Evolutionary conservation across 345 rosid genomes (phyloP).

Genomic region (Salix koriyanagi): DNA sequence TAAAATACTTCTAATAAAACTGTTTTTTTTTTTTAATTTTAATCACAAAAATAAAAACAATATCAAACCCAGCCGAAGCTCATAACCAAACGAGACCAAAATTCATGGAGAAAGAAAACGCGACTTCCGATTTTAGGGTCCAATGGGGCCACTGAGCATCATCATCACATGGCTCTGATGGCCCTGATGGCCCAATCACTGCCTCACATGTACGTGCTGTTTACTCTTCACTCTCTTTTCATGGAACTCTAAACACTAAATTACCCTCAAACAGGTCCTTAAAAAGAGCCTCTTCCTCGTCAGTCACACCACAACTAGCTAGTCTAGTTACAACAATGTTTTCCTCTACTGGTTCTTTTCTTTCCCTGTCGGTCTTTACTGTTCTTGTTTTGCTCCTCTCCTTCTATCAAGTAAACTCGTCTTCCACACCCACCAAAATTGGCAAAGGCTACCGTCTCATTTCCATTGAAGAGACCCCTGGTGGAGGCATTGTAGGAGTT

Average conservation of each 20-base stretch:
- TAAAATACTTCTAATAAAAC: no score
- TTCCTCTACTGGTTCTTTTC: background rate
- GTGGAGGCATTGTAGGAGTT: constrained; percentile 67
- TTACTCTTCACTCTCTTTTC: background rate
- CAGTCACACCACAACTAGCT: background rate
- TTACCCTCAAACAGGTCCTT: background rate
- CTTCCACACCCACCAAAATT: constrained; percentile 40
- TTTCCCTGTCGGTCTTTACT: background rate
- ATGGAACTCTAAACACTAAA: background rate
- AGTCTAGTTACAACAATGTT: constrained; percentile 8
- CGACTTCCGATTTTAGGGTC: background rate
- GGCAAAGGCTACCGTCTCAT: constrained; percentile 87
- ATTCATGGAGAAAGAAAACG: background rate
- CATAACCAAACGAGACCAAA: background rate
- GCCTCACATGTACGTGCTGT: constrained; percentile 1
- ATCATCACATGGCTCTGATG: constrained; percentile 6
- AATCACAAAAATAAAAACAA: no score
- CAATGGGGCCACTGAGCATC: background rate
- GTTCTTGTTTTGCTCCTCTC: constrained; percentile 33
- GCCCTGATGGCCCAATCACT: background rate
- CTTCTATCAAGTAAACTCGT: constrained; percentile 24
- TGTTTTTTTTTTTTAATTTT: no score
- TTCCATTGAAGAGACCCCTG: constrained; percentile 67
- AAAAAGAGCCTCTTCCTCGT: background rate
- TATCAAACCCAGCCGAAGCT: background rate